phyloP scores from a whole-genome alignment of 2,329 filamentous ascomycete genomes.

The Annulohypoxylon truncatum region DNA sequence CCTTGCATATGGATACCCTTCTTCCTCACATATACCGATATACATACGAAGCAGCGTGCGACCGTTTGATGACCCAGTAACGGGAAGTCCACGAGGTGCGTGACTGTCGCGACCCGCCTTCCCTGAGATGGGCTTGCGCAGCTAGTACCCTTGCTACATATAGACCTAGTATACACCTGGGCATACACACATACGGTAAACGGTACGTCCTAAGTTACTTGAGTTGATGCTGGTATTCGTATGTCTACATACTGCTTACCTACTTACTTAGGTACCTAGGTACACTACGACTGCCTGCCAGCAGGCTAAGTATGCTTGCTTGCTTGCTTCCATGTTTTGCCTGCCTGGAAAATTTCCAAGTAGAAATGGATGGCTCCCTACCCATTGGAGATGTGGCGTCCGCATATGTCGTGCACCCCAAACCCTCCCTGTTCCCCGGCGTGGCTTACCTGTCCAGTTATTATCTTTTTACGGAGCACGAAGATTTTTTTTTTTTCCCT shows the following conservation, averaged over 20 bases:
- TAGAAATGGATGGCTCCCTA: neutral
- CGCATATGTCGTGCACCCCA: conserved; percentile 34
- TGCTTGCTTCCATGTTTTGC: neutral
- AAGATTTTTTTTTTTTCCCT: neutral
- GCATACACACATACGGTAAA: neutral
- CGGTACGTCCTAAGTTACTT: neutral
- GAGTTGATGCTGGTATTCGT: neutral
- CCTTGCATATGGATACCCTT: conserved; percentile 28
- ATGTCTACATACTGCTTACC: neutral
- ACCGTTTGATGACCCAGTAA: conserved; percentile 31
- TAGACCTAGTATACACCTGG: neutral
- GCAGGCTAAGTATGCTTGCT: neutral
- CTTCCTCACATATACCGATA: conserved; percentile 12
- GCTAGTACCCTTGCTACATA: conserved; percentile 15
- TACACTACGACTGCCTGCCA: conserved; percentile 16
- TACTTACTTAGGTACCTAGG: neutral
- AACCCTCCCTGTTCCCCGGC: conserved; percentile 11
- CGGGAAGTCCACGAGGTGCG: conserved; percentile 37
- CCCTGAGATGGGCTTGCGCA: neutral
- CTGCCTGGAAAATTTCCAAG: neutral
- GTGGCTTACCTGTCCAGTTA: conserved; percentile 20
- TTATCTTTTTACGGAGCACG: neutral
- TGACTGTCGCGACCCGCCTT: conserved; percentile 28
- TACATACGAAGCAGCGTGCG: conserved; percentile 15
- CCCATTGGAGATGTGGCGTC: conserved; percentile 31